Evolutionary conservation across 257 asterid genomes (phyloP).

Genomic region (Solanum pinnatisectum): DNA sequence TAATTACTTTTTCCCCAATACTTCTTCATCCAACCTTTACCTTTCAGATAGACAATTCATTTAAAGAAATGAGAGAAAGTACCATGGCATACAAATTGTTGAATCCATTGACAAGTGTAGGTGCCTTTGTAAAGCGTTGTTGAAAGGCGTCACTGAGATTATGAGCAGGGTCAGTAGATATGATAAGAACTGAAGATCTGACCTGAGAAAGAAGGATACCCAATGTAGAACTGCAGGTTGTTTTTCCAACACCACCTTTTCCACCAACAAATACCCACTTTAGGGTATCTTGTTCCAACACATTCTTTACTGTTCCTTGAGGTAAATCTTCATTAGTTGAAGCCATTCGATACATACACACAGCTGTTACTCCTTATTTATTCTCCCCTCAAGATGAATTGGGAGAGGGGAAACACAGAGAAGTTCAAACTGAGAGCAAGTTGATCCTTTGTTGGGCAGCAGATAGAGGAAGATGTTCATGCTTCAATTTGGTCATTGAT

Average conservation of each 20-base stretch:
- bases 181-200: constrained; percentile 78
- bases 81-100: constrained; percentile 94
- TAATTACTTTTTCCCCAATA: background rate
- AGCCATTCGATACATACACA: background rate
- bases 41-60: background rate
- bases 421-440: background rate
- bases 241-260: constrained; percentile 94
- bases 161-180: constrained; percentile 97
- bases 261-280: constrained; percentile 99
- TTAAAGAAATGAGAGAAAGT: background rate
- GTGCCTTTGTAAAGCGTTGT: constrained; percentile 80
- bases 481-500: background rate
- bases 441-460: background rate
- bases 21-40: background rate
- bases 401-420: background rate
- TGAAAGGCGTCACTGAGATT: constrained; percentile 95
- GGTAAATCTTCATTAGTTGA: constrained; percentile 32
- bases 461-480: background rate
- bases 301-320: constrained; percentile 70
- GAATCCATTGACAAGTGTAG: constrained; percentile 89
- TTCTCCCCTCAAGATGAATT: background rate
- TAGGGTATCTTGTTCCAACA: constrained; percentile 64
- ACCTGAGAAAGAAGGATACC: constrained; percentile 60
- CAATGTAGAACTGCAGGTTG: constrained; percentile 82
- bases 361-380: background rate